These are phyloP conservation scores for Fagopyrum tataricum DNA, from an alignment of 148 eudicot genomes.

Conservation along the genomic window DNA sequence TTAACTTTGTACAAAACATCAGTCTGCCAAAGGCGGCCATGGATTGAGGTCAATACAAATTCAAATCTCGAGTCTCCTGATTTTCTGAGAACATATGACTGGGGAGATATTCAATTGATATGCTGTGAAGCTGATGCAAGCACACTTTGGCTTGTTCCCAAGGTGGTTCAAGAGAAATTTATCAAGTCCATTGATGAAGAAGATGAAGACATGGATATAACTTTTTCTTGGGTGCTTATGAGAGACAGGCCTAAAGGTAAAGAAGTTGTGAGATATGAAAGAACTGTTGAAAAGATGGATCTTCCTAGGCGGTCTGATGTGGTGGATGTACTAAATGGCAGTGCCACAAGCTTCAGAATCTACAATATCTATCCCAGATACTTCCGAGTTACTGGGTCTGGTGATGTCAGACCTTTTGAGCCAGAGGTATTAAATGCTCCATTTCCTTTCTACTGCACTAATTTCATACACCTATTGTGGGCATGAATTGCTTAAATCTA, in stretches of 20 bases:
- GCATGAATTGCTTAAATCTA: neutral
- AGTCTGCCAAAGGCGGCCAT: conserved; percentile 58
- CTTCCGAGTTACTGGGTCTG: conserved; percentile 94
- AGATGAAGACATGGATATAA: conserved; percentile 35
- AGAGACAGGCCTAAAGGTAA: conserved; percentile 96
- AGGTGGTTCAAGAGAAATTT: conserved; percentile 60
- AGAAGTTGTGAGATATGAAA: conserved; percentile 84
- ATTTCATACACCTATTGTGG: neutral
- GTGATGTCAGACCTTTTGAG: conserved; percentile 85
- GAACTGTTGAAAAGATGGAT: conserved; percentile 33
- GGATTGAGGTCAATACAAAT: conserved; percentile 45
- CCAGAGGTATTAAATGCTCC: conserved; percentile 46
- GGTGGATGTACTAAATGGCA: conserved; percentile 65
- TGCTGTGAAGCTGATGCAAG: conserved; percentile 97
- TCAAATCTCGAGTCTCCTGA: conserved; percentile 50
- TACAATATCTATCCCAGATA: conserved; percentile 59
- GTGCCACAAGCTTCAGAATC: conserved; percentile 60
- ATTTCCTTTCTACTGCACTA: neutral
- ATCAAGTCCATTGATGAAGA: conserved; percentile 42
- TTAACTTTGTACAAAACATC: conserved; percentile 75
- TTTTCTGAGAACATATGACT: conserved; percentile 59
- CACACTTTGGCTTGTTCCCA: conserved; percentile 82
- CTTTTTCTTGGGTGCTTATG: conserved; percentile 71
- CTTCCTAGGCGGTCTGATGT: conserved; percentile 56
- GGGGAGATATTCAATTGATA: conserved; percentile 70